Conservation (phyloP, 2,329 filamentous ascomycete species). For the Tolypocladium tundrense region DNA sequence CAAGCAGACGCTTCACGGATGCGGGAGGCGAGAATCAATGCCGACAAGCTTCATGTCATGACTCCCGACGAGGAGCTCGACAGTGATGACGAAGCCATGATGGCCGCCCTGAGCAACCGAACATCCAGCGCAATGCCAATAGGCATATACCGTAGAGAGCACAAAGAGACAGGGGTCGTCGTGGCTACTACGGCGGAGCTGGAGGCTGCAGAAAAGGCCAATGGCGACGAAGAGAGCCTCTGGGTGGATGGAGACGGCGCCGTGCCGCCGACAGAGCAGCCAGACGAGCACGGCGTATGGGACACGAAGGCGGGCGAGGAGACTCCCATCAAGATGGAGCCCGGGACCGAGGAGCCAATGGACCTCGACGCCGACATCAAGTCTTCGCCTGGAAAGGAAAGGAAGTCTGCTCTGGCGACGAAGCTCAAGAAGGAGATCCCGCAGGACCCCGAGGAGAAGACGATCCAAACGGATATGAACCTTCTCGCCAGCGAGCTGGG, state of each 20-base stretch:
- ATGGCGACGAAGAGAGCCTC: conserved; percentile 34
- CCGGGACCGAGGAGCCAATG: conserved; percentile 29
- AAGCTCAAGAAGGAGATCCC: conserved; percentile 13
- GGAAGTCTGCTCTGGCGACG: conserved; percentile 9
- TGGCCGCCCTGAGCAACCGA: conserved; percentile 20
- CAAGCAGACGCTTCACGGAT: conserved; percentile 17
- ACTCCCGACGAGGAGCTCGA: conserved; percentile 32
- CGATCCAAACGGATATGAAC: conserved; percentile 28
- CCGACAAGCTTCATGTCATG: conserved; percentile 41
- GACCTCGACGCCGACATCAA: conserved; percentile 27
- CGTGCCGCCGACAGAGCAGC: conserved; percentile 16
- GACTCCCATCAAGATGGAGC: conserved; percentile 34
- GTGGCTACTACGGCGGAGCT: conserved; percentile 48
- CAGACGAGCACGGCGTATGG: conserved; percentile 32
- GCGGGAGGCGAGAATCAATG: conserved; percentile 42
- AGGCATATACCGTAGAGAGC: conserved; percentile 44
- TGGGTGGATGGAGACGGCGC: conserved; percentile 29
- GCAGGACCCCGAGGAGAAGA: conserved; percentile 27
- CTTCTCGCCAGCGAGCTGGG: conserved; percentile 34
- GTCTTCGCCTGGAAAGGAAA: conserved; percentile 9
- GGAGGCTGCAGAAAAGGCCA: conserved; percentile 39
- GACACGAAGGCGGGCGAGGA: conserved; percentile 25
- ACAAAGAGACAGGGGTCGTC: conserved; percentile 41
- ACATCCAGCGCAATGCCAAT: conserved; percentile 35
- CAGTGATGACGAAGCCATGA: conserved; percentile 33